Evolutionary conservation across 2,329 filamentous ascomycete genomes (phyloP), one percentile per base, ranked within the genome.

Genomic region (Diaporthe sp.): DNA sequence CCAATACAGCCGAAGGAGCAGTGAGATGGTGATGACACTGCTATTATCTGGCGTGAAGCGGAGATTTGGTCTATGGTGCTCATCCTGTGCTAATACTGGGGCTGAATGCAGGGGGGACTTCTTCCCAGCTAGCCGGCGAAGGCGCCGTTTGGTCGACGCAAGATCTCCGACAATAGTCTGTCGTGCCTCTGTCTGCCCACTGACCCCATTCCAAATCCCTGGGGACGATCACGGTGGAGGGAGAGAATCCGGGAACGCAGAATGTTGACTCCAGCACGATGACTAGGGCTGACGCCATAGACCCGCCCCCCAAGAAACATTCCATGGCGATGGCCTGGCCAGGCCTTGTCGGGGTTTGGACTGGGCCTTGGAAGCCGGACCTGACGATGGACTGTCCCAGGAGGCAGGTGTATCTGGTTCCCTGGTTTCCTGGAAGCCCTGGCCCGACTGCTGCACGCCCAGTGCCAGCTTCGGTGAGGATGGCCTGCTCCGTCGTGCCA

Each of bases 241-340:
- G 22, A 55, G 31, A 9, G n/a, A 39, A 42, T 70, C 65, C 65
- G 65, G 65, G 34, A 42, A 42, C 34, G 25, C 65, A 55, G 49
- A 70, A 39, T 70, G 25, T 55, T 17, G 49, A 70, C 37, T 42
- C 65, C 49, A 70, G 34, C 49, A 19, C 34, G 34, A 42, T 70
- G 65, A 55, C 65, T 55, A 55, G 65, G 65, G 65, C 65, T 70
- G 65, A 55, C 34, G 65, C 46, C 46, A 70, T 42, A 70, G 65
- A 55, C 46, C 65, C 65, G 65, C 62, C 44, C n/a, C 49, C 49
- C 34, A 28, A 70, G 65, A 28, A 55, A 70, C 13, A 67, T 22
- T 31, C 62, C 62, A 67, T 55, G 46, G 49, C 65, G 46, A 55
- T 55, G 65, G 65, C 34, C 65, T 42, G 65, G 65, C 46, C 65